phyloP scores from a whole-genome alignment of 495 filamentous ascomycete species.

The Cryomyces minteri region DNA sequence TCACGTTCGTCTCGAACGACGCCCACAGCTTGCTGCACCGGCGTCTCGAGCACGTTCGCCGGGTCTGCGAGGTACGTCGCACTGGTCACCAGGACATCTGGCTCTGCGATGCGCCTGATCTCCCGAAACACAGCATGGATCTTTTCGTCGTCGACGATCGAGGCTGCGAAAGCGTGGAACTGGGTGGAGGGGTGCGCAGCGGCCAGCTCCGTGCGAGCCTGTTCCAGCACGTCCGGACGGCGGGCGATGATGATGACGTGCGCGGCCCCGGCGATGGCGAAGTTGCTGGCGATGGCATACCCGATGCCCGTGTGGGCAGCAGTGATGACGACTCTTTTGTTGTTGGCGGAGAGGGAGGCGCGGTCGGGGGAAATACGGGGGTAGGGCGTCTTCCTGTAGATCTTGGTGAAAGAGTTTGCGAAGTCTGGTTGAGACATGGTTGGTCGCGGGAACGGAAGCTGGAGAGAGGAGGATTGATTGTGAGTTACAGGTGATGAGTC shows the following conservation, averaged over 20 bases:
- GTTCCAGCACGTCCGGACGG: conserved; percentile 15
- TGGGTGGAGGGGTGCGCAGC: too few relatives aligned
- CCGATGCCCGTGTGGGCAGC: conserved; percentile 26
- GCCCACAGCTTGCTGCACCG: conserved; percentile 17
- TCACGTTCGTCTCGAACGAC: conserved; percentile 20
- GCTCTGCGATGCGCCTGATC: conserved; percentile 11
- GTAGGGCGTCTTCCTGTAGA: not conserved
- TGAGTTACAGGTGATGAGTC: too few relatives aligned
- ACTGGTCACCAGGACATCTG: conserved; percentile 15
- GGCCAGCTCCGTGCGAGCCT: conserved; percentile 5
- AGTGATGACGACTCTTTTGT: conserved; percentile 6
- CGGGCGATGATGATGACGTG: conserved; percentile 13
- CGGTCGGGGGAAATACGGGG: conserved; percentile 6
- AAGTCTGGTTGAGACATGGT: too few relatives aligned
- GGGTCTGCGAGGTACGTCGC: not conserved
- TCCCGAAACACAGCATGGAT: too few relatives aligned
- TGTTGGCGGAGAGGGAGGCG: conserved; percentile 1
- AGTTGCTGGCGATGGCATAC: conserved; percentile 20
- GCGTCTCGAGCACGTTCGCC: conserved; percentile 10
- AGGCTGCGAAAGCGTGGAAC: too few relatives aligned
- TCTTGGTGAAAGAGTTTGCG: too few relatives aligned
- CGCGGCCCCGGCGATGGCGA: conserved; percentile 24
- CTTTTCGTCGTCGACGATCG: too few relatives aligned
- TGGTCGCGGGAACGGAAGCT: too few relatives aligned
- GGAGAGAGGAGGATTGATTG: too few relatives aligned